Evolutionary conservation across 768 basidiomycete genomes (phyloP).

Genomic region (Tricholoma saponaceum): DNA sequence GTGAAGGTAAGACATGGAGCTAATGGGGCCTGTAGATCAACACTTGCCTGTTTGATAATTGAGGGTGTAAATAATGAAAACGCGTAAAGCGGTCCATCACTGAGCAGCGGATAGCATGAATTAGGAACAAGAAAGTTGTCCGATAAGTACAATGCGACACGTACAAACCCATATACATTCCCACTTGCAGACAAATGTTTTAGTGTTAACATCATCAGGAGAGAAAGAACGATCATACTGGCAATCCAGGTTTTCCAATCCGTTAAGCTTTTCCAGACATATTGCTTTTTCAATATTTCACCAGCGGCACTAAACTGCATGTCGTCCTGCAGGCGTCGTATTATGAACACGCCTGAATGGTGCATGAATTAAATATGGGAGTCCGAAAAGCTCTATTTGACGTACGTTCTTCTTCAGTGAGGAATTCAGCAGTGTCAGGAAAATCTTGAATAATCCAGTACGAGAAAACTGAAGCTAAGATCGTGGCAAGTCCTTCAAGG

Average conservation of each 20-base stretch:
- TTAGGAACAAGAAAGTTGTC: slow-evolving; percentile 2
- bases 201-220: neutral
- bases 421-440: slow-evolving; percentile 69
- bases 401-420: slow-evolving; percentile 58
- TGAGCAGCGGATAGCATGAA: slow-evolving; percentile 15
- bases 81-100: slow-evolving; percentile 52
- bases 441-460: slow-evolving; percentile 80
- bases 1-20: neutral
- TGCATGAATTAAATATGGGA: neutral
- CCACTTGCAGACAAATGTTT: slow-evolving; percentile 38
- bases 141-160: slow-evolving; percentile 12
- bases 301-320: slow-evolving; percentile 64
- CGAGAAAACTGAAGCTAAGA: slow-evolving; percentile 52
- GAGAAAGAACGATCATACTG: slow-evolving; percentile 33
- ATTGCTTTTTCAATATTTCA: slow-evolving; percentile 47
- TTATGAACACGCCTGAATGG: slow-evolving; percentile 50
- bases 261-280: slow-evolving; percentile 53
- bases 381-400: slow-evolving; percentile 1
- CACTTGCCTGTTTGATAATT: slow-evolving; percentile 51
- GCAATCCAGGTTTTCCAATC: slow-evolving; percentile 76
- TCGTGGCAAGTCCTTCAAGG: slow-evolving; percentile 67
- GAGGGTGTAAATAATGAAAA: slow-evolving; percentile 52
- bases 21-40: neutral
- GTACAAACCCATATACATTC: slow-evolving; percentile 69
- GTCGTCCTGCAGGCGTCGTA: slow-evolving; percentile 62